Conservation (phyloP, 352 stramenopile species). For the Phytophthora sp. region DNA sequence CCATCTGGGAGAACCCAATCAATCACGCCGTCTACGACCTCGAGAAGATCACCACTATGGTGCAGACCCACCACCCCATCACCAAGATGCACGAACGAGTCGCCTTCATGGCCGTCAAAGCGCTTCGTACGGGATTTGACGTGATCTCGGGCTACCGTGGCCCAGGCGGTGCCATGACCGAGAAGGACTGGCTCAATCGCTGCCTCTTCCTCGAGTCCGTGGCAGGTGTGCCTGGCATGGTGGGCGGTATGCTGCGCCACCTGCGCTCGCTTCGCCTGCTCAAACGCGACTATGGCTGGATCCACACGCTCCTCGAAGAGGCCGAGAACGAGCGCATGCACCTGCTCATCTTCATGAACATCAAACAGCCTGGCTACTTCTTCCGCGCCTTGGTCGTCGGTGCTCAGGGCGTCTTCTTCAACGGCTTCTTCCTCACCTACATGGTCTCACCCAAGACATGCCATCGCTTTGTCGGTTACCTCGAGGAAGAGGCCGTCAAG, state of each 20-base stretch:
- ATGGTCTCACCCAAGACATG: slow-evolving; percentile 86
- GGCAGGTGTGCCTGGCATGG: slow-evolving; percentile 75
- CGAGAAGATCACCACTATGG: slow-evolving; percentile 39
- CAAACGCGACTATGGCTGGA: slow-evolving; percentile 71
- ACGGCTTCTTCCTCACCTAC: slow-evolving; percentile 86
- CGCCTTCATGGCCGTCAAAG: slow-evolving; percentile 45
- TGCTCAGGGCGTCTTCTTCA: slow-evolving; percentile 88
- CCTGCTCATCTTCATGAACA: slow-evolving; percentile 89
- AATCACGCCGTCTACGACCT: slow-evolving; percentile 50
- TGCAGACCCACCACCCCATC: slow-evolving; percentile 48
- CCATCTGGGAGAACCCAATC: slow-evolving; percentile 51
- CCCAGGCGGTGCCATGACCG: slow-evolving; percentile 56
- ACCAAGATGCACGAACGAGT: slow-evolving; percentile 46
- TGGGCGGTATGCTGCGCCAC: slow-evolving; percentile 72
- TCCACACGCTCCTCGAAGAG: slow-evolving; percentile 85
- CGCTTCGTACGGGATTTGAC: slow-evolving; percentile 56
- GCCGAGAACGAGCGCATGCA: slow-evolving; percentile 95
- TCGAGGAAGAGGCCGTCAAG: slow-evolving; percentile 92
- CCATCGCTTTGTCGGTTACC: slow-evolving; percentile 93
- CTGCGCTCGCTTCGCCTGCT: slow-evolving; percentile 84
- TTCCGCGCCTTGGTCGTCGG: slow-evolving; percentile 82
- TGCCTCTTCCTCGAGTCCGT: slow-evolving; percentile 82
- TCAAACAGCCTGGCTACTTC: slow-evolving; percentile 81
- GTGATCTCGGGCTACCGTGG: slow-evolving; percentile 55
- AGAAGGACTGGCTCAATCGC: slow-evolving; percentile 71